Evolutionary conservation across 805 yeast genomes (phyloP).

Genomic region (Saccharomycopsis malanga): DNA sequence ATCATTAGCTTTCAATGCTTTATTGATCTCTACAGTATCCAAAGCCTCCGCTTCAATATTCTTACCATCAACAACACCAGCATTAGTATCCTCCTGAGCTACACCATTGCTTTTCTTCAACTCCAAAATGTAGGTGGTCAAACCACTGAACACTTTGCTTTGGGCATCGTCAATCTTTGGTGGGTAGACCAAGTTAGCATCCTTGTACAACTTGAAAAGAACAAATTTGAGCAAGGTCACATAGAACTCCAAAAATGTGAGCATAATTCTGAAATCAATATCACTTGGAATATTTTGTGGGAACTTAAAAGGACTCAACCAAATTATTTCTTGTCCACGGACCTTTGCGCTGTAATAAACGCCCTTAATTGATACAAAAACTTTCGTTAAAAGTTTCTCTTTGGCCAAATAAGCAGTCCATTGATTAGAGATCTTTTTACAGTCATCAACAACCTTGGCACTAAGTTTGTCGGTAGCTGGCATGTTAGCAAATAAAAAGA

Average conservation of each 20-base stretch:
- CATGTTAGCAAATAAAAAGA: conserved; percentile 87
- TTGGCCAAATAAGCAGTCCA: conserved; percentile 93
- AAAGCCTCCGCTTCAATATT: conserved; percentile 39
- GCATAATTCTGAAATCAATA: conserved; percentile 93
- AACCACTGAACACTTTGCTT: conserved; percentile 83
- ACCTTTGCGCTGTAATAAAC: conserved; percentile 88
- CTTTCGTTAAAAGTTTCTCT: conserved; percentile 75
- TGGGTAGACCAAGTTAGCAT: conserved; percentile 81
- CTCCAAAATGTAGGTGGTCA: conserved; percentile 75
- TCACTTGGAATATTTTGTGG: conserved; percentile 93
- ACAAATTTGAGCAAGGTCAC: conserved; percentile 87
- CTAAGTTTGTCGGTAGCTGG: conserved; percentile 86
- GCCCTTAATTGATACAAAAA: conserved; percentile 94
- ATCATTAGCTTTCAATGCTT: conserved; percentile 36
- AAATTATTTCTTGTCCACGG: conserved; percentile 86
- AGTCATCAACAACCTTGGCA: conserved; percentile 78
- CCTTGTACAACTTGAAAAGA: conserved; percentile 77
- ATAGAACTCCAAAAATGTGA: conserved; percentile 92
- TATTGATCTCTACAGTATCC: conserved; percentile 33
- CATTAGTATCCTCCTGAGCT: conserved; percentile 27
- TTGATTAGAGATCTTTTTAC: conserved; percentile 79
- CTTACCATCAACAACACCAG: conserved; percentile 28
- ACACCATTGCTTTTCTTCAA: conserved; percentile 27
- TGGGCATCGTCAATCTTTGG: conserved; percentile 60
- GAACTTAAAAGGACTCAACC: conserved; percentile 96